Conservation (phyloP, 345 rosid species). For the Arabis hirsuta region DNA sequence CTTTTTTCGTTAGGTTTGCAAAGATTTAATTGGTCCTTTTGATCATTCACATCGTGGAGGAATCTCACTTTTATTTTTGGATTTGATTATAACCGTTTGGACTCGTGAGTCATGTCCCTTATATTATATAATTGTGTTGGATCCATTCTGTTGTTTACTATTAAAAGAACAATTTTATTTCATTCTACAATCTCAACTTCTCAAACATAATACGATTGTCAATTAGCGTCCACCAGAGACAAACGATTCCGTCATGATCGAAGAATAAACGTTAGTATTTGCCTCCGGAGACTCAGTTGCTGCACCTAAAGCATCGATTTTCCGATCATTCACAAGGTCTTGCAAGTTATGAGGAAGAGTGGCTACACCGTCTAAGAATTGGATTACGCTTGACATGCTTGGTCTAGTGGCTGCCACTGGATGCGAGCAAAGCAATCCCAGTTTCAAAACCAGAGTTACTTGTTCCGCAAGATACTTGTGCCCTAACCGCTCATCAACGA, state of each 20-base stretch:
- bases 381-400: slow-evolving; percentile 39
- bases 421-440: slow-evolving; percentile 41
- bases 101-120: too few relatives aligned
- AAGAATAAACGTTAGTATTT: slow-evolving; percentile 16
- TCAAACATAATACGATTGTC: slow-evolving; percentile 2
- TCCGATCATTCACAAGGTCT: slow-evolving; percentile 28
- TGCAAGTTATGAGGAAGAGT: slow-evolving; percentile 36
- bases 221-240: slow-evolving; percentile 40
- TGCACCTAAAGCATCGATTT: slow-evolving; percentile 23
- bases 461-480: slow-evolving; percentile 33
- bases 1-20: background rate
- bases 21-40: too few relatives aligned
- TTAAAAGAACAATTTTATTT: background rate
- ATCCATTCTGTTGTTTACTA: background rate
- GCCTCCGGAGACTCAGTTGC: slow-evolving; percentile 12
- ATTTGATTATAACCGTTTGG: too few relatives aligned
- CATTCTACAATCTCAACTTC: slow-evolving; percentile 20
- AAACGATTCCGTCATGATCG: slow-evolving; percentile 31
- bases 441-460: slow-evolving; percentile 38
- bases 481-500: slow-evolving; percentile 33
- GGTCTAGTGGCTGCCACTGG: slow-evolving; percentile 50
- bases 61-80: too few relatives aligned
- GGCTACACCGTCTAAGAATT: slow-evolving; percentile 38
- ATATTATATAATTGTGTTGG: too few relatives aligned
- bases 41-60: too few relatives aligned